These are phyloP conservation scores for Chytridiales sp. DNA, from an alignment of 371 early-diverging fungal species.

Conservation along the genomic window DNA sequence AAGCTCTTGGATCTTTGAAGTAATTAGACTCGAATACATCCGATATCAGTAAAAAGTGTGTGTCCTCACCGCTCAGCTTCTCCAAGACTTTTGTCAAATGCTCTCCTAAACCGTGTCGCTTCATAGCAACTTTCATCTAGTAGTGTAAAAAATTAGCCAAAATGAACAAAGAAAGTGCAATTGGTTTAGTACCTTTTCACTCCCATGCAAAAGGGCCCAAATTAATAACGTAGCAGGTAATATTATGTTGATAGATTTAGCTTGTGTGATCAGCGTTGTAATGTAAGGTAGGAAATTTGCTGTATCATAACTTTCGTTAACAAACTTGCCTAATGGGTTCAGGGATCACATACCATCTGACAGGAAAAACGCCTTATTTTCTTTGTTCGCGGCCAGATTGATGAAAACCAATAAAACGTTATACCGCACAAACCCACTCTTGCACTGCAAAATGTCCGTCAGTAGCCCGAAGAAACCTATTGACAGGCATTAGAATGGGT, in stretches of 20 bases:
- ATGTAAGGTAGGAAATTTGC: slow-evolving; percentile 13
- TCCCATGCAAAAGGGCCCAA: slow-evolving; percentile 21
- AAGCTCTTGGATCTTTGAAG: too few relatives aligned
- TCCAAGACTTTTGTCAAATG: too few relatives aligned
- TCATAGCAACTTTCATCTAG: too few relatives aligned
- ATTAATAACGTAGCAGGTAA: slow-evolving; percentile 18
- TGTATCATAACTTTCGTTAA: too few relatives aligned
- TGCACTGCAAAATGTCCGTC: slow-evolving; percentile 13
- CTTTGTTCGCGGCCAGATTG: slow-evolving; percentile 30
- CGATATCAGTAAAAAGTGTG: too few relatives aligned
- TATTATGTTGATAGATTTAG: slow-evolving; percentile 5
- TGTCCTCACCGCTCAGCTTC: too few relatives aligned
- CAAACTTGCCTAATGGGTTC: background rate
- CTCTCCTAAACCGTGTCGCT: too few relatives aligned
- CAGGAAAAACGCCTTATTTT: slow-evolving; percentile 33
- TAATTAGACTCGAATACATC: too few relatives aligned
- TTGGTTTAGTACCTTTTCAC: slow-evolving; percentile 40
- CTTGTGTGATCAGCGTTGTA: background rate
- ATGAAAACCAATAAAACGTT: slow-evolving; percentile 20
- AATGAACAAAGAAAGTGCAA: too few relatives aligned
- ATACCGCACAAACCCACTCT: background rate
- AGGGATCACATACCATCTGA: slow-evolving; percentile 27
- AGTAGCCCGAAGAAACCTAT: slow-evolving; percentile 22
- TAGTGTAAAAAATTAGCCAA: too few relatives aligned
- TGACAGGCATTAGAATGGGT: background rate